Evolutionary conservation across 2,329 filamentous ascomycete species (phyloP), one percentile per base, ranked within the genome.

Genomic region (Trichoderma asperellum): DNA sequence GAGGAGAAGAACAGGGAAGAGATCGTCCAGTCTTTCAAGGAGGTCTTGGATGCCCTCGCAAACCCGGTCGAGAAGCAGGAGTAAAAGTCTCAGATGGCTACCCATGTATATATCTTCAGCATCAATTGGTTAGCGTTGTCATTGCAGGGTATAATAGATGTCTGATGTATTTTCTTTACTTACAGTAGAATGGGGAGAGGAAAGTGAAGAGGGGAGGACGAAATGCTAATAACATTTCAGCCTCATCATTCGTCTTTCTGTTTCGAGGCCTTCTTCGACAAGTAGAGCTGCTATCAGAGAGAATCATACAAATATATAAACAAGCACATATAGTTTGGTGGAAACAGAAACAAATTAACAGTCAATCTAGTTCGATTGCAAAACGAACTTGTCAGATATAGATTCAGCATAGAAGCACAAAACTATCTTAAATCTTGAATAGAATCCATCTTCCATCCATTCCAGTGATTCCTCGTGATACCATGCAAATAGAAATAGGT

Each of bases 61-160:
- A 68, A 63, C 52, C 67, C 67, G 16, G 58, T 52, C n/a, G 58
- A 55, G 58, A 68, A 63, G 67, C 63, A 68, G 67, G 29, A 66
- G 35, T 40, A 37, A 18, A 24, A 53, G 7, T 21, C 21, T 32
- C 40, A 5, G n/a, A 49, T 43, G 35, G 40, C 12, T 24, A 32
- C n/a, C n/a, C 21, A 5, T 37, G 61, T 18, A 16, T 27, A 37
- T 59, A 40, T 27, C 21, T n/a, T 37, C 16, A 27, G 21, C 21
- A 29, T 21, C 10, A n/a, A 37, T 10, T 21, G 18, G 24, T 16
- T 34, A 61, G 58, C 40, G 21, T 61, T 49, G 18, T 10, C 27
- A 2, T 4, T 7, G 16, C 32, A 29, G 8, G 18, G 18, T 34
- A 18, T 21, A 8, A 29, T 16, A 34, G n/a, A 34, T 18, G 7